Percentiles rank a stretch among this genome's conserved stretches.
Evolutionary conservation across 768 basidiomycete species (phyloP).

Genomic region (Suillus spraguei): DNA sequence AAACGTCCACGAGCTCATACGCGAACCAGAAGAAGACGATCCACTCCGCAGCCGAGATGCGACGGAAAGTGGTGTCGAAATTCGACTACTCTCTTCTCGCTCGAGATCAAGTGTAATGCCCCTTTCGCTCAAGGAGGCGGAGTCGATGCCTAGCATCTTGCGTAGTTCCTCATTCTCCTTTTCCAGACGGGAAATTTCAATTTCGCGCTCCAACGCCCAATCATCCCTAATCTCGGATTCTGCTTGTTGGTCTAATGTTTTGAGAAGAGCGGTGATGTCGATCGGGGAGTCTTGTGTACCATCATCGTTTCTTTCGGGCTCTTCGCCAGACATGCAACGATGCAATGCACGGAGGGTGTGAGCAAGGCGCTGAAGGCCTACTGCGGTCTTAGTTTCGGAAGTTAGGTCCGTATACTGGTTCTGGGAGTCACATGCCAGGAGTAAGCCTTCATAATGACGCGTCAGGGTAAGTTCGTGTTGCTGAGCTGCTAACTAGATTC

Average conservation of each 20-base stretch:
- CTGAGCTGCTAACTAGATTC: slow-evolving; percentile 79
- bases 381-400: slow-evolving; percentile 57
- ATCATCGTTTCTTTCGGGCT: slow-evolving; percentile 34
- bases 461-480: slow-evolving; percentile 86
- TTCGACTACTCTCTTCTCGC: slow-evolving; percentile 48
- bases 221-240: slow-evolving; percentile 55
- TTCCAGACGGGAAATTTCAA: slow-evolving; percentile 81
- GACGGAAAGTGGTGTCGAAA: slow-evolving; percentile 25
- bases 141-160: slow-evolving; percentile 73
- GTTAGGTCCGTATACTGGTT: slow-evolving; percentile 56
- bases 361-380: slow-evolving; percentile 73
- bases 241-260: slow-evolving; percentile 43
- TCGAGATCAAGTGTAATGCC: slow-evolving; percentile 53
- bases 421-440: slow-evolving; percentile 65
- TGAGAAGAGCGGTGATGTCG: slow-evolving; percentile 46
- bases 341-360: slow-evolving; percentile 72
- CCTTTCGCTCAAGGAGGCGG: slow-evolving; percentile 49
- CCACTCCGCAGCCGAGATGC: slow-evolving; percentile 29
- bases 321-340: slow-evolving; percentile 69
- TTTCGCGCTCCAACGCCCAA: slow-evolving; percentile 88
- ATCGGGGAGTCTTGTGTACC: slow-evolving; percentile 35
- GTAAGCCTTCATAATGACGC: slow-evolving; percentile 86
- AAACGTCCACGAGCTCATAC: slow-evolving; percentile 29
- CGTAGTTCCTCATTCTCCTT: slow-evolving; percentile 83
- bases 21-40: slow-evolving; percentile 25